Percentiles rank a stretch among this genome's conserved stretches.
phyloP scores from a whole-genome alignment of 2,329 filamentous ascomycete genomes.

The Aspergillus ochraceoroseus region DNA sequence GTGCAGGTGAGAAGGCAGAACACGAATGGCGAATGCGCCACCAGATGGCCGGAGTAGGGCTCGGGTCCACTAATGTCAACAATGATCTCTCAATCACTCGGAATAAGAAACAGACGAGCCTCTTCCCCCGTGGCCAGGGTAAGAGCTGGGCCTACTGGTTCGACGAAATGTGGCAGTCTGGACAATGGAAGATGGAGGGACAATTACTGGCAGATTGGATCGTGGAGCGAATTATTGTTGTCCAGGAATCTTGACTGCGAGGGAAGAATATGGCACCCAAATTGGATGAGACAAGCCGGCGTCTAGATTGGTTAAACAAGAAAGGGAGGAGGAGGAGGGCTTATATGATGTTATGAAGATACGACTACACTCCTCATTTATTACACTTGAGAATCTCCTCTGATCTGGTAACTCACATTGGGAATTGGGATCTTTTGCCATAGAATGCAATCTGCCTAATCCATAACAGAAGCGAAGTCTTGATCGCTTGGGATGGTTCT shows the following conservation, averaged over 20 bases:
- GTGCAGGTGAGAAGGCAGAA: slow-evolving; percentile 68
- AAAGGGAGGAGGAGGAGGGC: too few species aligned
- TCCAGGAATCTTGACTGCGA: slow-evolving; percentile 28
- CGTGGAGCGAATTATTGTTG: slow-evolving; percentile 39
- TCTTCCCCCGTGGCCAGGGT: slow-evolving; percentile 15
- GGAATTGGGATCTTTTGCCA: too few species aligned
- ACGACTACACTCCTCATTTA: neutral
- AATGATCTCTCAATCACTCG: slow-evolving; percentile 24
- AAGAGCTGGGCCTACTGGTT: slow-evolving; percentile 35
- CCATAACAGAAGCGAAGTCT: too few species aligned
- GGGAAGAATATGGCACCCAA: too few species aligned
- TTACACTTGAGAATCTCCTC: neutral
- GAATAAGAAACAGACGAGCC: neutral
- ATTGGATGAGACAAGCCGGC: neutral
- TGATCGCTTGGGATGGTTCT: too few species aligned
- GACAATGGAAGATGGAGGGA: slow-evolving; percentile 40
- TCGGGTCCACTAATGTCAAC: slow-evolving; percentile 26
- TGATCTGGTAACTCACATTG: too few species aligned
- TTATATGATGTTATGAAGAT: slow-evolving; percentile 7
- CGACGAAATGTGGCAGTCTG: slow-evolving; percentile 38
- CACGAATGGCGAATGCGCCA: slow-evolving; percentile 64
- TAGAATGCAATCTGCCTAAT: too few species aligned
- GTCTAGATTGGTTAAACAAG: neutral
- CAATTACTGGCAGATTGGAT: slow-evolving; percentile 41
- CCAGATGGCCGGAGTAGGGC: slow-evolving; percentile 33